Base-by-base conservation (phyloP, 140 eudicot species). In the Bidens hawaiensis region DNA sequence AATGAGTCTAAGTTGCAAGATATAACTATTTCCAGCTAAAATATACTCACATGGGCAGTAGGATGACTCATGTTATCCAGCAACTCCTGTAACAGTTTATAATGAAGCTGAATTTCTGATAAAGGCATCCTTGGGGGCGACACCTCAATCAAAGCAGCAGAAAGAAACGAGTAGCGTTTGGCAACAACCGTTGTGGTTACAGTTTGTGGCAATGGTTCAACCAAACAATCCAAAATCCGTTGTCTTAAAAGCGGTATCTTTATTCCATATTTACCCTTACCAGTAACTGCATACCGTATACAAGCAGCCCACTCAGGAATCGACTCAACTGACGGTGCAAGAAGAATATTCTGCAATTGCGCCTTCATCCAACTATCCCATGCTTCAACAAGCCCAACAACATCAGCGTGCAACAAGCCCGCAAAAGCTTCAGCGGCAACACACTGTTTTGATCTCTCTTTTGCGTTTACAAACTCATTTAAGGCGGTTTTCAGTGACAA, bases 341-440 rank as follows among this genome's bases (percentile, higher is more conserved):
- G 78, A 74, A 88, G 79, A 16, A 88, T 85, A 70, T 64, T 81
- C 75, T 83, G 88, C 62, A 93, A 58, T 68, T 78, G 95, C 36
- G 59, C 75, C 79, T 46, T 73, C 80, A 93, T 76, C 99, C 97
- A 88, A 68, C 79, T 70, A 52, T 93, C 99, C 99, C 99, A 93
- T 49, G 85, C 95, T 57, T 88, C 94, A 61, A 65, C 72, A 12
- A 93, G 85, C 38, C 99, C 99, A 23, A 41, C 40, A 52, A 88
- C 94, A 77, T 93, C 99, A 75, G 97, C 88, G 71, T 93, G 99
- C 67, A 93, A 69, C 75, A 88, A 75, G 41, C 99, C 99, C 24
- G 96, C 95, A 73, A 93, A 78, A 62, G 93, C 94, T 70, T 93
- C 99, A 47, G 99, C 99, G 47, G 99, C 97, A 74, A 93, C 99